Evolutionary conservation across 1,284 basidiomycete genomes (phyloP).

Genomic region (Cryptococcus sp.): DNA sequence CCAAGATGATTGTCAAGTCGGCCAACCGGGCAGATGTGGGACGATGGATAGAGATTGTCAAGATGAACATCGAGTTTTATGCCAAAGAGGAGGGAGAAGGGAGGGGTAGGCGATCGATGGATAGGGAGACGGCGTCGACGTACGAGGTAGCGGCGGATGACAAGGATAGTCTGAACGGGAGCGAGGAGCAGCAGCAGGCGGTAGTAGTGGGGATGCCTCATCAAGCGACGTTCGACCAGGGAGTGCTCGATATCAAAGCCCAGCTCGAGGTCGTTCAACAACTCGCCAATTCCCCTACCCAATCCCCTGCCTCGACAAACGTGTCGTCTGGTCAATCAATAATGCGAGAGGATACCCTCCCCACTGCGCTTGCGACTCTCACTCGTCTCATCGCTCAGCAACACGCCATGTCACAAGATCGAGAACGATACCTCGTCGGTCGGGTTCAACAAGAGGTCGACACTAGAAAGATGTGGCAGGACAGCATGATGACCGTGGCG

Average conservation of each 20-base stretch:
- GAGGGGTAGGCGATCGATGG: neutral
- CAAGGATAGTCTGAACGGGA: slow-evolving; percentile 19
- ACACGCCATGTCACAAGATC: slow-evolving; percentile 63
- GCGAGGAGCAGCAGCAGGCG: slow-evolving; percentile 6
- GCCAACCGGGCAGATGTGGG: slow-evolving; percentile 83
- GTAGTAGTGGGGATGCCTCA: slow-evolving; percentile 68
- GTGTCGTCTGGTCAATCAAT: slow-evolving; percentile 15
- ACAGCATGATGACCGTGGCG: slow-evolving; percentile 79
- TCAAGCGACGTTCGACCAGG: slow-evolving; percentile 61
- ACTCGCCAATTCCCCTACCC: slow-evolving; percentile 56
- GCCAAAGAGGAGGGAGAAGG: slow-evolving; percentile 19
- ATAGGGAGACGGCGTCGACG: neutral
- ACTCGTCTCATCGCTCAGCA: slow-evolving; percentile 64
- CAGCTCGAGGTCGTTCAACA: slow-evolving; percentile 74
- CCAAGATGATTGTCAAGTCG: slow-evolving; percentile 84
- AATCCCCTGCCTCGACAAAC: slow-evolving; percentile 42
- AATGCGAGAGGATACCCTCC: too few relatives aligned
- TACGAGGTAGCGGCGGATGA: slow-evolving; percentile 23
- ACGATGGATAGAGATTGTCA: slow-evolving; percentile 75
- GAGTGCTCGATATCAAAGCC: slow-evolving; percentile 67
- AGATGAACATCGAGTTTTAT: slow-evolving; percentile 65
- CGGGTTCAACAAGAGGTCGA: slow-evolving; percentile 64
- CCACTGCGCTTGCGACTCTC: slow-evolving; percentile 59
- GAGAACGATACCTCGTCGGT: slow-evolving; percentile 74
- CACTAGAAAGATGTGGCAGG: slow-evolving; percentile 81